Evolutionary conservation across 257 asterid genomes (phyloP).

Genomic region (Agastache rugosa): DNA sequence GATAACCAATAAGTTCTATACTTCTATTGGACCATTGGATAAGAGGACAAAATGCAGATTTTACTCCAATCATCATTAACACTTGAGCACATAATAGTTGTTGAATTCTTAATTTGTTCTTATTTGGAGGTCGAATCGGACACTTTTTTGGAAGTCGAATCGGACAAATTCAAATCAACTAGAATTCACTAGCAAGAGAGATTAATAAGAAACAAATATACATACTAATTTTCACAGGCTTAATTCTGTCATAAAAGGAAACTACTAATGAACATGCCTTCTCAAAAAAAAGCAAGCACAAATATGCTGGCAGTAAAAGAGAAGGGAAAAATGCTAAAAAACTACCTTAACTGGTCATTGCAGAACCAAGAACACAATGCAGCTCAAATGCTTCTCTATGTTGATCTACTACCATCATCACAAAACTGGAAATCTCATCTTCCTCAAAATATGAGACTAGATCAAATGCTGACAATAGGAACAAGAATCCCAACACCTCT

Average conservation of each 20-base stretch:
- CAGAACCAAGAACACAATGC: conserved; percentile 25
- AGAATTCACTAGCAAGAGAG: neutral
- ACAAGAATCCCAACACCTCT: conserved; percentile 54
- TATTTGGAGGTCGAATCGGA: too few species aligned
- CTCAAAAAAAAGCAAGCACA: neutral
- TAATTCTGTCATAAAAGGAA: conserved; percentile 8
- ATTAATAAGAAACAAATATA: neutral
- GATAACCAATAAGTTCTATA: too few species aligned
- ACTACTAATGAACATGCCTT: neutral
- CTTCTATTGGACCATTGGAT: too few species aligned
- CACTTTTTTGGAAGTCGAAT: too few species aligned
- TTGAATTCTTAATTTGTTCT: too few species aligned
- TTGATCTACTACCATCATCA: conserved; percentile 43
- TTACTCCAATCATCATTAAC: too few species aligned
- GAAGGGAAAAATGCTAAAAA: neutral
- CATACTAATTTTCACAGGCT: conserved; percentile 6
- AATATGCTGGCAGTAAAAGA: neutral
- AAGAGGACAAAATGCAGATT: too few species aligned
- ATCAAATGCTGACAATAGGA: conserved; percentile 49
- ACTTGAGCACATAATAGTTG: too few species aligned
- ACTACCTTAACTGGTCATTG: neutral
- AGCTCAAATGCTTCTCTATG: conserved; percentile 35
- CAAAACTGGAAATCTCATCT: conserved; percentile 37
- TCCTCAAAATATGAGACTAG: conserved; percentile 45
- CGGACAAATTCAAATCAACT: neutral